Evolutionary conservation across 1,139 yeast genomes (phyloP).

Genomic region (Zhuliangozyma parablackwelliae): DNA sequence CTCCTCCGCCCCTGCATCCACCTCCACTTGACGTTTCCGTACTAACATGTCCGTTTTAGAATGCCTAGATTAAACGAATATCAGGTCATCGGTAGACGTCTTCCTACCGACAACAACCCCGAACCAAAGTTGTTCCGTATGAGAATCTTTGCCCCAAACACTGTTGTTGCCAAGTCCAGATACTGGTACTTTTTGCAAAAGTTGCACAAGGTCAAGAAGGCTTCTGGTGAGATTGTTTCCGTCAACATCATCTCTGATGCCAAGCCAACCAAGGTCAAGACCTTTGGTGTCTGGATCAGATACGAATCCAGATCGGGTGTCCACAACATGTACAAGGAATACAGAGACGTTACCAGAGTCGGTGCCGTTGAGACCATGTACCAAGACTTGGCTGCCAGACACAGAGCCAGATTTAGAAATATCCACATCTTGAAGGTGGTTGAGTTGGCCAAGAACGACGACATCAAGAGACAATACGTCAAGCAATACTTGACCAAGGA

Average conservation of each 20-base stretch:
- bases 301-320: slow-evolving; percentile 99
- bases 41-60: slow-evolving; percentile 9
- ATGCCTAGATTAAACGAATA: slow-evolving; percentile 97
- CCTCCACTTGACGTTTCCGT: not conserved
- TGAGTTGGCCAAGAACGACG: slow-evolving; percentile 95
- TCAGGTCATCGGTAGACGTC: slow-evolving; percentile 99
- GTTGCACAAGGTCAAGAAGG: slow-evolving; percentile 99
- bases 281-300: slow-evolving; percentile 99
- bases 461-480: slow-evolving; percentile 98
- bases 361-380: slow-evolving; percentile 98
- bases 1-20: too few species aligned
- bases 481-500: slow-evolving; percentile 94
- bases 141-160: slow-evolving; percentile 99
- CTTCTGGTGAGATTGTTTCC: slow-evolving; percentile 98
- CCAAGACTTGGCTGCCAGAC: slow-evolving; percentile 99
- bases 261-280: slow-evolving; percentile 98
- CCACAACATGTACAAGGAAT: slow-evolving; percentile 99
- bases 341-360: slow-evolving; percentile 99
- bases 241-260: slow-evolving; percentile 89
- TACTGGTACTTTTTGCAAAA: slow-evolving; percentile 99
- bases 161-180: slow-evolving; percentile 99
- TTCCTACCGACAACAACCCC: slow-evolving; percentile 98
- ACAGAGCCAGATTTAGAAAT: slow-evolving; percentile 99
- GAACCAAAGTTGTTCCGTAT: slow-evolving; percentile 99
- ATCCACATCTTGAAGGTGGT: slow-evolving; percentile 98